Base-by-base conservation (phyloP, 2,329 filamentous ascomycete genomes). In the Trichoderma semiorbis region DNA sequence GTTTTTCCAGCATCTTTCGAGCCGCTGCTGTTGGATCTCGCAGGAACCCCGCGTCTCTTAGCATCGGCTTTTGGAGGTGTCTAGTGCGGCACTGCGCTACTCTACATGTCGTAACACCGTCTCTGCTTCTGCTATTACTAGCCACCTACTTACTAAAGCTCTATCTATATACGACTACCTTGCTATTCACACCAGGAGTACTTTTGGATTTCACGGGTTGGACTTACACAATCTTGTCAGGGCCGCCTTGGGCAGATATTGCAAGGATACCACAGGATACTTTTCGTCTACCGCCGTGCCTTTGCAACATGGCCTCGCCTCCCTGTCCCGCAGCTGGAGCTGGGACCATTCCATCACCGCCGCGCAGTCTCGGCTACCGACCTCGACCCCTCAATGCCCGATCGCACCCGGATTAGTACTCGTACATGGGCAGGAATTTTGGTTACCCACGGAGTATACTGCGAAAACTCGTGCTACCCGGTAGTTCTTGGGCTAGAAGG, bases 341-440 rank as follows among this genome's bases (percentile, higher is more conserved):
- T 66, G 43, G 50, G 36, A 50, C 43, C 36, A 26, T 32, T 30
- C 16, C 34, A 34, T 53, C 47, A 28, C 21, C 34, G 30, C n/a
- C 32, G 36, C 55, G 53, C 47, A 55, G 39, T 62, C 69, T 66
- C 62, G 69, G 69, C 62, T 66, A 61, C 53, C 28, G 10, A 24
- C 69, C 21, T 32, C 26, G 36, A 70, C 69, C 69, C 69, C 63
- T 71, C 69, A 60, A 18, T 24, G 57, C n/a, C 57, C 57, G 57
- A 60, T 60, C 30, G 28, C n/a, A 65, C 8, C 43, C 21, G 30
- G 18, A 36, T 26, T 26, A n/a, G 36, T 50, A 43, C 55, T 11
- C 28, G 26, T 10, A n/a, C 28, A n/a, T 14, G 57, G 30, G 5
- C 30, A 32, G 21, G 14, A 24, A 30, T 64, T 18, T 32, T 50